Base-by-base conservation (phyloP, 202 grass and related monocot genomes). In the Zizania palustris region DNA sequence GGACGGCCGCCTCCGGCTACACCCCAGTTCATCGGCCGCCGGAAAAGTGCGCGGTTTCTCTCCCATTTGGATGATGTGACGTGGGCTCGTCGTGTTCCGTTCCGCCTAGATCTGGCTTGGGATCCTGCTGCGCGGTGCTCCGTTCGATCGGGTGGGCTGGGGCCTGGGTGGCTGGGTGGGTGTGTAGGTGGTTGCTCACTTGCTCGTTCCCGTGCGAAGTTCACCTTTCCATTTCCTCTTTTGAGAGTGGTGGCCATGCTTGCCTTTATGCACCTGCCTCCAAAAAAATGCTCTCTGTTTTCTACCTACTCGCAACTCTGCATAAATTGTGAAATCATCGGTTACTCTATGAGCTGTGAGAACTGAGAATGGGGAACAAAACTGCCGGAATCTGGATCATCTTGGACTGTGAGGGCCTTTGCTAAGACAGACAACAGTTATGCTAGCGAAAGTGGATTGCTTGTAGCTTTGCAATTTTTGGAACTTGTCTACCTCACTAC, bases 1-100 rank as follows among this genome's bases (percentile, higher is more conserved):
- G 79, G 76, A 75, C 43, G 74, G 69, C 72, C 53, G 69, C 63
- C 63, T 43, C 67, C 73, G 15, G 51, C 79, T 53, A 14, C 60
- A 9, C 60, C 16, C 40, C 79, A 77, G 80, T 74, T 82, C 19
- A 79, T 87, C 60, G 79, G 78, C 74, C 85, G 79, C 28, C 80
- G 74, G 21, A 56, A 87, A 83, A 74, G 85, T 87, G 57, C 22
- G 16, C 4, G 6, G 8, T 18, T 33, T 15, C 9, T 2, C 3
- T 46, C 40, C 21, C 43, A 62, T 10, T 43, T 40, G 36, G 67
- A 78, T 73, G 60, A 74, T 83, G 74, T 45, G 35, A 9, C 14
- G 62, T 39, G 39, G 19, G 33, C 36, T 63, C 13, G 35, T 53
- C 16, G 9, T 4, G 16, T 69, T 61, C 55, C 2, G 40, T 60